Evolutionary conservation across 2,329 filamentous ascomycete species (phyloP), one percentile per base, ranked within the genome.

Genomic region (Canariomyces notabilis): DNA sequence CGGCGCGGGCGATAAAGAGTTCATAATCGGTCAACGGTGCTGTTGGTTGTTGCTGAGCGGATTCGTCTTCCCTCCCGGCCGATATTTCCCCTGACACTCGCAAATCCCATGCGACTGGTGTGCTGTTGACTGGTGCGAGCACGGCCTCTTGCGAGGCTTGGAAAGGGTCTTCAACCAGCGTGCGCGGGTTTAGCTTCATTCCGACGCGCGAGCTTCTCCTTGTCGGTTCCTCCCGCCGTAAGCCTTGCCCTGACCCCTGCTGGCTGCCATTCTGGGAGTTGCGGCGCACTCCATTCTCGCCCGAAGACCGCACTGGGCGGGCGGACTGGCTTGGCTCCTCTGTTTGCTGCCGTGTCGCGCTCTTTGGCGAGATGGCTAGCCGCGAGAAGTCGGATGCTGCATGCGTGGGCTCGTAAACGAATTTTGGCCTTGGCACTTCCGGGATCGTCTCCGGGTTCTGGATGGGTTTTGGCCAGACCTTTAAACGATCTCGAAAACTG

Each of bases 351-450:
- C 40, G 31, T 21, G 26, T 26, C 26, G 38, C 32, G 38, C 51
- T 43, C 41, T 49, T 16, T 31, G 56, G 46, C 34, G 56, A 43
- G 4, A 55, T 35, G 1, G 55, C 49, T 19, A 60, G 43, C 16
- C 58, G 59, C 4, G 58, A 58, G 26, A 63, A 63, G 40, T 63
- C 61, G 33, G 58, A 45, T n/a, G 61, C 61, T 3, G 61, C 61
- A 48, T 63, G 61, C 23, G 53, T 57, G 14, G 61, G 60, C 19
- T 58, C 47, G 32, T 63, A 63, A 31, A 32, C 61, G 46, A 41
- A 51, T 5, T 49, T 44, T 2, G 51, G 29, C 15, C 33, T 54
- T 3, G 33, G 45, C 15, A 60, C 54, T 6, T 52, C 57, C 6
- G 57, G 46, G 2, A 59, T 57, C 15, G 67, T 49, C 8, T 61